These are phyloP conservation scores for Pythium scleroteichum DNA, from an alignment of 352 stramenopile genomes.

Conservation along the genomic window DNA sequence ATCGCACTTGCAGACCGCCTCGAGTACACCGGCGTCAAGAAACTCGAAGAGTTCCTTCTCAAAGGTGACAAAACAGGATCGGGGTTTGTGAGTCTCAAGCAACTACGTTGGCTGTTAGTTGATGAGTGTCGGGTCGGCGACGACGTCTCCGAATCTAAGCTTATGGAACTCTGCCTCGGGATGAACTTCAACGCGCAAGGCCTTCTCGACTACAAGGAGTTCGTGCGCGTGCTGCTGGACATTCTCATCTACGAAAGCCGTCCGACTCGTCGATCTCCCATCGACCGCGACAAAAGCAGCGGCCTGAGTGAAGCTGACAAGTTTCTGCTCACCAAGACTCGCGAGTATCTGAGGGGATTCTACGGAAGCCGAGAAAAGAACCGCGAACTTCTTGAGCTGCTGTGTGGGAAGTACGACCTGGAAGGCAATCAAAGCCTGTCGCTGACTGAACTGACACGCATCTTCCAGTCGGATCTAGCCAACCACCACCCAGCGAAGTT, in stretches of 20 bases:
- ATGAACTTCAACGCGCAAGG: slow-evolving; percentile 60
- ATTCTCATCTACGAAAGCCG: slow-evolving; percentile 51
- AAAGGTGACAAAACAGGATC: slow-evolving; percentile 25
- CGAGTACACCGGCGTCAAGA: slow-evolving; percentile 49
- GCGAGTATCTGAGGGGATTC: slow-evolving; percentile 52
- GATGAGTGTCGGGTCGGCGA: slow-evolving; percentile 37
- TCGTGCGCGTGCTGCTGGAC: slow-evolving; percentile 52
- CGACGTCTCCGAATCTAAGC: slow-evolving; percentile 32
- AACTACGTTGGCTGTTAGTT: slow-evolving; percentile 44
- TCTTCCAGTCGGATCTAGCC: slow-evolving; percentile 41
- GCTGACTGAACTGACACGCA: slow-evolving; percentile 35
- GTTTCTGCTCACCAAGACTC: slow-evolving; percentile 23
- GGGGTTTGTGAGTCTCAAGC: slow-evolving; percentile 56
- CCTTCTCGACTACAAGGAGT: slow-evolving; percentile 52
- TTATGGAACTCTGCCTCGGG: slow-evolving; percentile 64
- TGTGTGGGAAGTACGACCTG: slow-evolving; percentile 58
- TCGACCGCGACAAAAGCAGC: not conserved
- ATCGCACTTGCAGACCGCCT: slow-evolving; percentile 45
- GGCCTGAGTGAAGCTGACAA: not conserved
- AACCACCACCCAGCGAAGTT: slow-evolving; percentile 36
- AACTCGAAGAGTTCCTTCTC: slow-evolving; percentile 41
- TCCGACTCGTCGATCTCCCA: slow-evolving; percentile 17
- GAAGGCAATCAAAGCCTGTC: slow-evolving; percentile 37
- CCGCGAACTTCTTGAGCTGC: slow-evolving; percentile 30
- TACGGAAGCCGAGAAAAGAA: slow-evolving; percentile 13